Evolutionary conservation across 768 basidiomycete genomes (phyloP), one percentile per base, ranked within the genome.

Genomic region (Fistulinella prunicolor): DNA sequence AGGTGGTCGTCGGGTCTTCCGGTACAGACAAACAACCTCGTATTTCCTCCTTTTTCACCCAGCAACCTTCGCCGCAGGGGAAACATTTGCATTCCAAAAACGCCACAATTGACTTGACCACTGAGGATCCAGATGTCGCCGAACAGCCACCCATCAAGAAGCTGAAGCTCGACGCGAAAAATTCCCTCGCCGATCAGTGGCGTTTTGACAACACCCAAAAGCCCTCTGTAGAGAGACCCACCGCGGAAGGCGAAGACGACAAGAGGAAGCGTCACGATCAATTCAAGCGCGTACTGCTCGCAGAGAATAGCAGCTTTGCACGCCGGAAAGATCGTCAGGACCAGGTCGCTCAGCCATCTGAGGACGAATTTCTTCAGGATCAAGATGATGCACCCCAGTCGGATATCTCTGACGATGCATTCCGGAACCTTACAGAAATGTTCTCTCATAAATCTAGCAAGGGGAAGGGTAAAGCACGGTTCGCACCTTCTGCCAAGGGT

Each of bases 101-200:
- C 46, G 46, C 59, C 53, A 70, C 72, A 16, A 78, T 85, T 46
- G 84, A 85, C 68, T 65, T 85, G 53, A 82, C 83, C 10, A 44
- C 59, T 22, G 76, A 74, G 40, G 73, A 70, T 43, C 59, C 62
- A 26, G 66, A 68, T 28, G 56, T 30, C 16, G 57, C 46, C 44
- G 53, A 50, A 22, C 59, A 58, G 34, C 65, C 55, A 24, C 60
- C 57, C 17, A 60, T 60, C 44, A 72, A 68, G 55, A 60, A 54
- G 51, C 47, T 61, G 39, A 70, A 56, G 53, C 51, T 53, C 47
- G 55, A 30, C 38, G 53, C 50, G 49, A 47, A 44, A 22, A 48
- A 49, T 30, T 47, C 64, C 1, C 49, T 42, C 12, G 64, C 64
- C 5, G 70, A 75, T 30, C 70, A 66, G 51, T 82, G 76, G 76